Conservation (phyloP, 2,329 filamentous ascomycete genomes). For the Scedosporium minutisporum region DNA sequence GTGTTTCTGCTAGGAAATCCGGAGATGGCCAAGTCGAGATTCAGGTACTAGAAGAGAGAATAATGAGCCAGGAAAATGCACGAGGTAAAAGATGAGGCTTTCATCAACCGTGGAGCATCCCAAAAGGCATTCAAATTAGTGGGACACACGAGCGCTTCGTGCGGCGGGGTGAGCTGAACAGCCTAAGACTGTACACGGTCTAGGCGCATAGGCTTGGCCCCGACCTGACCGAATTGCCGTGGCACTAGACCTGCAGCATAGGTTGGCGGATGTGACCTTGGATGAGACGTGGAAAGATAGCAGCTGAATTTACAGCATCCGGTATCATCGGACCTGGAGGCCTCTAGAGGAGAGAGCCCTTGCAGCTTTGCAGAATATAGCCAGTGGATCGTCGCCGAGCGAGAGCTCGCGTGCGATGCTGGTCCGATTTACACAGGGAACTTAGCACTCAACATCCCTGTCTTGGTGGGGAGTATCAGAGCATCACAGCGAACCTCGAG, state of each 20-base stretch:
- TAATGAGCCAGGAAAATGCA: neutral
- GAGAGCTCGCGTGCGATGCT: neutral
- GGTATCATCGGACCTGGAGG: neutral
- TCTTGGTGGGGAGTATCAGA: too few species aligned
- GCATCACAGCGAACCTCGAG: too few species aligned
- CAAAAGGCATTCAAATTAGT: neutral
- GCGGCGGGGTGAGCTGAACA: neutral
- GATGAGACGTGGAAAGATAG: neutral
- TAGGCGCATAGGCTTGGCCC: neutral
- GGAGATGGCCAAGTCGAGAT: neutral
- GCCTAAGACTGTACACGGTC: neutral
- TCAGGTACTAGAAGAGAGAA: neutral
- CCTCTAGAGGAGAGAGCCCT: neutral
- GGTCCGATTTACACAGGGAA: too few species aligned
- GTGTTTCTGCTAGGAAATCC: neutral
- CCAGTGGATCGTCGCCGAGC: neutral
- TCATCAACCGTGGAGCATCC: neutral
- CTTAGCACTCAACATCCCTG: too few species aligned
- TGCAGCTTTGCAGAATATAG: neutral
- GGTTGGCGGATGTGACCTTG: neutral
- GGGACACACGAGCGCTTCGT: too few species aligned
- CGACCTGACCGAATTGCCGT: neutral
- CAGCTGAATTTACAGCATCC: neutral
- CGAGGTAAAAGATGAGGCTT: neutral
- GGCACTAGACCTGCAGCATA: neutral